Evolutionary conservation across 495 filamentous ascomycete genomes (phyloP), one percentile per base, ranked within the genome.

Genomic region (Alectoria sarmentosa): DNA sequence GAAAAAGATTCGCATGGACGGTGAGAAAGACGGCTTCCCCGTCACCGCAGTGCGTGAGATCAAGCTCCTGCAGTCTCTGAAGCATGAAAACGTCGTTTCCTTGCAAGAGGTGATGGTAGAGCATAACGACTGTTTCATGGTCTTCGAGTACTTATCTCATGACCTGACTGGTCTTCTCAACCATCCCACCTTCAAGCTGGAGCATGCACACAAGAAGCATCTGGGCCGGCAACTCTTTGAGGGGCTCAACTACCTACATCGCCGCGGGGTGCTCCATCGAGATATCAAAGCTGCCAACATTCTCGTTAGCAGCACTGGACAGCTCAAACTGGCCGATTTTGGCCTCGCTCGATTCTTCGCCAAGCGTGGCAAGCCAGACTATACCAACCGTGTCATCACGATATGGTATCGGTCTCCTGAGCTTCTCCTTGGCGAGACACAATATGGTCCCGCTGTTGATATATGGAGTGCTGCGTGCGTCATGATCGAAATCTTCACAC

Each of bases 391-490:
- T 28, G 96, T 99, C 66, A 96, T 99, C 70, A 99, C 94, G 19
- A 83, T 83, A 37, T 72, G 70, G 70, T 72, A 72, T 64, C 70
- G 70, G 13, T 66, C 70, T n/a, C 70, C 70, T n/a, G 70, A 99
- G 74, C 84, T 99, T 17, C 82, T 99, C 3, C 81, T 98, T 3
- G 94, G 94, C 6, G 94, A 97, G 71, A 98, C 94, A 7, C 86
- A 89, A 66, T 99, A 99, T 72, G 92, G 92, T 15, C 90, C 91
- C 0, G 91, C 90, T 3, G 95, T 98, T 6, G 94, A 99, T 70
- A 91, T 99, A 63, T 99, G 94, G 94, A 94, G 90, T 73, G 94
- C 94, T 21, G 95, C 93, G 13, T 98, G 94, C 74, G 94, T 99
- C 9, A 87, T 96, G 74, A 85, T 97, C 59, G 94, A 99, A 70